phyloP scores from a whole-genome alignment of 768 basidiomycete species.

The Amylocystis lapponica region DNA sequence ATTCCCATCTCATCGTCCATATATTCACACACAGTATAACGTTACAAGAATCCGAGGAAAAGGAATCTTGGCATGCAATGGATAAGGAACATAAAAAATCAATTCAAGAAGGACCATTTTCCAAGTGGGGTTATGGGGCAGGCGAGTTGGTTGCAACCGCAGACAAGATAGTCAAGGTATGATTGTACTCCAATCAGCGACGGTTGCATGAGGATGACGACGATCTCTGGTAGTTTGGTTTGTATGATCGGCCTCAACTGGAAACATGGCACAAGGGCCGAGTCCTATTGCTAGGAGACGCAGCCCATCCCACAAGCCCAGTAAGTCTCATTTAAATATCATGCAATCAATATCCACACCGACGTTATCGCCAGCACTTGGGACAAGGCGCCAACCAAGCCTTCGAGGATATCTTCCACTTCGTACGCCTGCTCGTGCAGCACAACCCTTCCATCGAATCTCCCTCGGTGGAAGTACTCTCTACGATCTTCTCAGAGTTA shows the following conservation, averaged over 20 bases:
- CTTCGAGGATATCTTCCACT: conserved; percentile 35
- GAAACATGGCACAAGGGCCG: conserved; percentile 36
- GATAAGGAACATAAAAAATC: conserved; percentile 21
- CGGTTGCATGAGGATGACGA: neutral
- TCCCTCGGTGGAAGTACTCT: conserved; percentile 25
- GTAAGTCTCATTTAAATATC: conserved; percentile 23
- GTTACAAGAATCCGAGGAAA: conserved; percentile 30
- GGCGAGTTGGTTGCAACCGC: conserved; percentile 21
- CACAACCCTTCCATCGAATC: conserved; percentile 24
- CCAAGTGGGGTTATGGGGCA: conserved; percentile 21
- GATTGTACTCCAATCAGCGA: neutral
- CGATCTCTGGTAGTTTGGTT: conserved; percentile 27
- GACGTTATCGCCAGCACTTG: conserved; percentile 37
- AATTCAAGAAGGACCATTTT: conserved; percentile 17
- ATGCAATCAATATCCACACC: too few relatives aligned
- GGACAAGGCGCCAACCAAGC: conserved; percentile 44
- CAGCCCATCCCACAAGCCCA: conserved; percentile 42
- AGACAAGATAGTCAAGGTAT: conserved; percentile 24
- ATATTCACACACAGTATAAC: conserved; percentile 24
- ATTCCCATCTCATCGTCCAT: too few relatives aligned
- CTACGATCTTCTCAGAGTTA: conserved; percentile 27
- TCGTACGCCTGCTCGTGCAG: conserved; percentile 28
- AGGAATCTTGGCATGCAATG: conserved; percentile 38
- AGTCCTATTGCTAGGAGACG: conserved; percentile 39
- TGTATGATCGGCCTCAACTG: conserved; percentile 39